phyloP scores from a whole-genome alignment of 148 eudicot genomes.

The Diospyros lotus region DNA sequence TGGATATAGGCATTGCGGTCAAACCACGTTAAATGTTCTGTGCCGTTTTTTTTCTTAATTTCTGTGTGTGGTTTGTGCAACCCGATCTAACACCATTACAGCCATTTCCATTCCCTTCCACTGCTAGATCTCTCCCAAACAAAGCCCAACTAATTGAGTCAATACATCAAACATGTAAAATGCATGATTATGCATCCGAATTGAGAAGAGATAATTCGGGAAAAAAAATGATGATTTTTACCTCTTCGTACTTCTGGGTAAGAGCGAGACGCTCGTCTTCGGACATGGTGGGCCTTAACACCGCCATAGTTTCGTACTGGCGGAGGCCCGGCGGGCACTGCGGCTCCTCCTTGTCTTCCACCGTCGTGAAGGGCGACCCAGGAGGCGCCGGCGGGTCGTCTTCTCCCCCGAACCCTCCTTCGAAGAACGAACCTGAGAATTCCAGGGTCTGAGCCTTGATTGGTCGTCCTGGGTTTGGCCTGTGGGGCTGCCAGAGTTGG shows the following conservation, averaged over 20 bases:
- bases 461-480: slow-evolving; percentile 10
- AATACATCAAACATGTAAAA: neutral
- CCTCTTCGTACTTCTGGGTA: slow-evolving; percentile 89
- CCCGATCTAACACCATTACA: too few species aligned
- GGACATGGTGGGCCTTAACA: slow-evolving; percentile 86
- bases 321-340: slow-evolving; percentile 92
- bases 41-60: too few species aligned
- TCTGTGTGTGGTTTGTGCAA: too few species aligned
- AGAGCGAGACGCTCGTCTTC: slow-evolving; percentile 83
- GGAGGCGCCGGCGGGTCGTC: slow-evolving; percentile 40
- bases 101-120: too few species aligned
- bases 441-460: slow-evolving; percentile 44
- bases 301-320: slow-evolving; percentile 80
- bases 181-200: neutral
- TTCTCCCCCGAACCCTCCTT: slow-evolving; percentile 52
- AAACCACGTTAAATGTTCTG: too few species aligned
- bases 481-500: neutral
- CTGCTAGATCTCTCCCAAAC: too few species aligned
- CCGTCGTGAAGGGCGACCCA: slow-evolving; percentile 28
- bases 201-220: neutral
- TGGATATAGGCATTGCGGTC: too few species aligned
- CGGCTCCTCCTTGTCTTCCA: slow-evolving; percentile 64
- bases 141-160: too few species aligned
- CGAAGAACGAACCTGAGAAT: slow-evolving; percentile 67
- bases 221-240: neutral